These are phyloP conservation scores for Simmondsia chinensis DNA, from an alignment of 148 eudicot species.

Conservation along the genomic window DNA sequence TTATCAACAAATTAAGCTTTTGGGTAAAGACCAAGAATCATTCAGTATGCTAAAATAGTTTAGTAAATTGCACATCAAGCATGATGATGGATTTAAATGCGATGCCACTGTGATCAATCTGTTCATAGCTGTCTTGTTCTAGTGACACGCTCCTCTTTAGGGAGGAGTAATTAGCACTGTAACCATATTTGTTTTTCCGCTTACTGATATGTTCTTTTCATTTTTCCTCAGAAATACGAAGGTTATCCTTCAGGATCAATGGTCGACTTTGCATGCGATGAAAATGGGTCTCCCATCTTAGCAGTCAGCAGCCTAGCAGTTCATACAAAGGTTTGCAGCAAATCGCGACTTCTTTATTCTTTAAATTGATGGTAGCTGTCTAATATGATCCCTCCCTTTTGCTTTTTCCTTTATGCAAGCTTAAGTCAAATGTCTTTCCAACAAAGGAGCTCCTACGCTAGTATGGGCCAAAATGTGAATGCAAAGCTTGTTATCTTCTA, in stretches of 20 bases:
- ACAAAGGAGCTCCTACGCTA: too few species aligned
- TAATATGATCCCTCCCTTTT: background rate
- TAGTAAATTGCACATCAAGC: too few species aligned
- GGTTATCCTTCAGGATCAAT: conserved; percentile 94
- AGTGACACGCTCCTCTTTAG: too few species aligned
- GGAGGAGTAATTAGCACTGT: background rate
- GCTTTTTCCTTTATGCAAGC: background rate
- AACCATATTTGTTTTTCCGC: background rate
- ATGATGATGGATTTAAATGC: too few species aligned
- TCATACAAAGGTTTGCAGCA: conserved; percentile 64
- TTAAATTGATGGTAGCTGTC: too few species aligned
- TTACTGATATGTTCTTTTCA: background rate
- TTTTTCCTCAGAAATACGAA: conserved; percentile 51
- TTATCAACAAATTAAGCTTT: too few species aligned
- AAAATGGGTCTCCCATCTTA: conserved; percentile 76
- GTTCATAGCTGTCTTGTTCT: too few species aligned
- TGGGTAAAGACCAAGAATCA: too few species aligned
- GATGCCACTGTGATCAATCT: too few species aligned
- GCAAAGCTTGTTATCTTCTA: too few species aligned
- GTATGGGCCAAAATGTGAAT: too few species aligned
- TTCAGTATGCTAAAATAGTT: too few species aligned
- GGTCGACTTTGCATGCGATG: conserved; percentile 94
- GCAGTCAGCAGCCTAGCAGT: conserved; percentile 95
- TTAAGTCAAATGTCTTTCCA: background rate
- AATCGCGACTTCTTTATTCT: background rate